Percentiles rank a stretch among this genome's conserved stretches.
Conservation (phyloP, 1,284 basidiomycete species). For the Mrakiaceae sp. region DNA sequence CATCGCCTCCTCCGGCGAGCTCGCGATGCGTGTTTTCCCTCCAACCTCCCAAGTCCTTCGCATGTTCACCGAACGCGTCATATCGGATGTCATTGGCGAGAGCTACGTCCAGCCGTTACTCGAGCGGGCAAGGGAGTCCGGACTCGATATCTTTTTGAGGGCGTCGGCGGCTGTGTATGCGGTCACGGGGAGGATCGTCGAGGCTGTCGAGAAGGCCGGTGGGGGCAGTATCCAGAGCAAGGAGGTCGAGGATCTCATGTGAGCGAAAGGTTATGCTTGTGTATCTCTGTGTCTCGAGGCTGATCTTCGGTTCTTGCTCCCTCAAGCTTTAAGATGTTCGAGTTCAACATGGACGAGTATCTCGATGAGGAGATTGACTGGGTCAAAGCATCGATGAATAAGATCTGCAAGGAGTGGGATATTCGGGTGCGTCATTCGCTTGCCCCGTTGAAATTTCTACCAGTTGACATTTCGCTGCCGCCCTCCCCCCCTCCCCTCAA, state of each 20-base stretch:
- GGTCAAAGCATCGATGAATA: constrained; percentile 60
- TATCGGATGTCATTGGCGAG: constrained; percentile 48
- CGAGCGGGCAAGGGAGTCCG: constrained; percentile 21
- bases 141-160: constrained; percentile 58
- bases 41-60: constrained; percentile 57
- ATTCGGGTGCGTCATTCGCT: constrained; percentile 40
- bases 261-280: constrained; percentile 22
- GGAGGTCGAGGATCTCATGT: constrained; percentile 73
- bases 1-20: constrained; percentile 60
- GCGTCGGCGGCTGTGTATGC: constrained; percentile 81
- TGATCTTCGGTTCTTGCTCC: background rate
- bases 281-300: background rate
- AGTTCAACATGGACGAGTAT: constrained; percentile 91
- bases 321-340: constrained; percentile 78
- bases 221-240: constrained; percentile 32
- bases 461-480: background rate
- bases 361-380: constrained; percentile 84
- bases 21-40: constrained; percentile 78
- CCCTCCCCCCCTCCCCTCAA: background rate
- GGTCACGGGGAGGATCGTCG: constrained; percentile 76
- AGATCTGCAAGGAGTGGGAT: constrained; percentile 70
- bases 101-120: constrained; percentile 18
- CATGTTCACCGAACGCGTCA: constrained; percentile 61
- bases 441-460: background rate
- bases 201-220: constrained; percentile 45